Evolutionary conservation across 176 grass and related monocot genomes (phyloP).

Genomic region (Puya raimondii): DNA sequence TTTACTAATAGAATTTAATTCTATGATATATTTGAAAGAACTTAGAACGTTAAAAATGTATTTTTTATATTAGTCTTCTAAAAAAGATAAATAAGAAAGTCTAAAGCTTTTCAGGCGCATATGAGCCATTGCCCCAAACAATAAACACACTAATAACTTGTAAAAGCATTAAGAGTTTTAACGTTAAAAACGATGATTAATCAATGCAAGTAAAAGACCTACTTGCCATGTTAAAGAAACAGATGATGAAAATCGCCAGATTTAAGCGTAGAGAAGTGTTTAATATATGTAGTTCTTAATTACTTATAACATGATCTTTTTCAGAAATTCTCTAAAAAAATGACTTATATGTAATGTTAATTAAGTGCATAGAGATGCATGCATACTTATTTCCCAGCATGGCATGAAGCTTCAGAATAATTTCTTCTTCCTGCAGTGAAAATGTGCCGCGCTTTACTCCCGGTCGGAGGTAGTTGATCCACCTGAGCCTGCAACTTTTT

Average conservation of each 20-base stretch:
- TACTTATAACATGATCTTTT: background rate
- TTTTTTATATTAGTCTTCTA: too few species aligned
- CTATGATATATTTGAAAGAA: too few species aligned
- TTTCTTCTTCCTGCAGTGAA: constrained; percentile 52
- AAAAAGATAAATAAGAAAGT: too few species aligned
- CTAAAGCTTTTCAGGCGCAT: too few species aligned
- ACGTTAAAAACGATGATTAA: too few species aligned
- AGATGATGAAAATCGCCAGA: background rate
- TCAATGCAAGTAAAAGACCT: background rate
- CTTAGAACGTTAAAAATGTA: too few species aligned
- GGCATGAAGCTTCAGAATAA: constrained; percentile 55
- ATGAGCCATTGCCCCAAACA: too few species aligned
- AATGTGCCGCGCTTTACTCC: constrained; percentile 84
- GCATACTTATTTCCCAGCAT: constrained; percentile 81
- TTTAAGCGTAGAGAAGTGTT: too few species aligned
- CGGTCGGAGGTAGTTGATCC: constrained; percentile 97
- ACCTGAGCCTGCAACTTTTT: constrained; percentile 94
- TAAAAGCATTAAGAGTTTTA: too few species aligned
- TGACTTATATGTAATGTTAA: background rate
- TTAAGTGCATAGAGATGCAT: constrained; percentile 7
- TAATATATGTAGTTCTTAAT: too few species aligned
- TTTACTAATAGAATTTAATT: too few species aligned
- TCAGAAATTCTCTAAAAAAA: background rate
- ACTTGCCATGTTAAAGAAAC: background rate
- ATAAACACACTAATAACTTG: too few species aligned